These are phyloP conservation scores for Mucor mucedo DNA, from an alignment of 371 early-diverging fungal genomes.

Conservation along the genomic window DNA sequence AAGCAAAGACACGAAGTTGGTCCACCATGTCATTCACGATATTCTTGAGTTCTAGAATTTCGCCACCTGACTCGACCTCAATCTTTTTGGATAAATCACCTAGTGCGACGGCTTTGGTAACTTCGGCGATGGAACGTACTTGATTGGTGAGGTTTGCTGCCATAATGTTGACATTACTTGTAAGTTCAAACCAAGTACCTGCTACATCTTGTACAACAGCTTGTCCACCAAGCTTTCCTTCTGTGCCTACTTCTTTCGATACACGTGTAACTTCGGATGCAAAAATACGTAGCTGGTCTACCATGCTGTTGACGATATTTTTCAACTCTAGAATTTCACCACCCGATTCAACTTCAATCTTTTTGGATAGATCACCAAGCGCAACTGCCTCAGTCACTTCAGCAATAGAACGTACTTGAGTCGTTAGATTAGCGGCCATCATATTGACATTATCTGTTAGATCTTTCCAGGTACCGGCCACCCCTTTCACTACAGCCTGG, in stretches of 20 bases:
- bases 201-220: slow-evolving; percentile 47
- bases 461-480: slow-evolving; percentile 67
- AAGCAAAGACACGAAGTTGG: slow-evolving; percentile 41
- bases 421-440: slow-evolving; percentile 64
- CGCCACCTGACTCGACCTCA: slow-evolving; percentile 66
- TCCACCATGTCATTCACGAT: slow-evolving; percentile 71
- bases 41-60: slow-evolving; percentile 68
- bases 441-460: slow-evolving; percentile 64
- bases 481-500: slow-evolving; percentile 50
- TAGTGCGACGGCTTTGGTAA: slow-evolving; percentile 60
- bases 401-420: slow-evolving; percentile 61
- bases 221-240: slow-evolving; percentile 52
- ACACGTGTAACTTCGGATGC: slow-evolving; percentile 53
- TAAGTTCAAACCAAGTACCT: slow-evolving; percentile 60
- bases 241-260: slow-evolving; percentile 55
- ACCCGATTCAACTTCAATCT: slow-evolving; percentile 36
- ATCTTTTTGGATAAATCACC: slow-evolving; percentile 68
- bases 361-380: slow-evolving; percentile 49
- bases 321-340: slow-evolving; percentile 50
- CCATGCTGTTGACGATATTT: slow-evolving; percentile 52
- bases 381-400: slow-evolving; percentile 63
- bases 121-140: slow-evolving; percentile 62
- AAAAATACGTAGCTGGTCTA: slow-evolving; percentile 50
- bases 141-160: slow-evolving; percentile 55
- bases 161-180: slow-evolving; percentile 58